A percentile compares a stretch with the other conserved stretches of the same genome.
phyloP scores from a whole-genome alignment of 1,284 basidiomycete genomes.

The Testicularia cyperi region DNA sequence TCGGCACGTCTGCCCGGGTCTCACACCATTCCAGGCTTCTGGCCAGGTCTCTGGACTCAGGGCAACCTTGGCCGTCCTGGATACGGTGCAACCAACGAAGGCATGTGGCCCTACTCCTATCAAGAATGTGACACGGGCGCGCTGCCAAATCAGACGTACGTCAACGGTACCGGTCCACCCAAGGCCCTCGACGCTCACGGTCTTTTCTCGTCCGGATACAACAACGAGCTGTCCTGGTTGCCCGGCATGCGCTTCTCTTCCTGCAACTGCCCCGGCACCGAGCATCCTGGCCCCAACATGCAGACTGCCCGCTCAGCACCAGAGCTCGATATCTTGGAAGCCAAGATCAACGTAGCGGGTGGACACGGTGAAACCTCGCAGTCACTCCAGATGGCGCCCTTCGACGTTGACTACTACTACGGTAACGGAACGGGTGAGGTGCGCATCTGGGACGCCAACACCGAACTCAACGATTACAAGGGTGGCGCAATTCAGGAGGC shows the following conservation, averaged over 20 bases:
- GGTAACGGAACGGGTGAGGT: conserved; percentile 35
- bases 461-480: conserved; percentile 51
- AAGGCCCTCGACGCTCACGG: conserved; percentile 30
- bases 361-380: conserved; percentile 52
- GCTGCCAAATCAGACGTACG: conserved; percentile 47
- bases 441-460: conserved; percentile 42
- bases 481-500: conserved; percentile 58
- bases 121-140: conserved; percentile 58
- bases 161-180: conserved; percentile 43
- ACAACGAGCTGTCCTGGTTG: conserved; percentile 44
- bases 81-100: conserved; percentile 56
- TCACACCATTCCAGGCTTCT: conserved; percentile 61
- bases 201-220: conserved; percentile 21
- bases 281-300: conserved; percentile 51
- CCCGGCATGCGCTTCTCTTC: conserved; percentile 54
- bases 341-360: conserved; percentile 64
- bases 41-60: conserved; percentile 62
- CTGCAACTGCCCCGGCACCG: conserved; percentile 54
- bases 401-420: conserved; percentile 55
- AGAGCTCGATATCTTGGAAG: conserved; percentile 60
- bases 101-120: conserved; percentile 61
- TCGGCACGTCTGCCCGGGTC: conserved; percentile 42
- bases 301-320: conserved; percentile 55
- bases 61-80: conserved; percentile 57
- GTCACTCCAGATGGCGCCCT: conserved; percentile 59